Evolutionary conservation across 768 basidiomycete species (phyloP).

Genomic region (Postia placenta): DNA sequence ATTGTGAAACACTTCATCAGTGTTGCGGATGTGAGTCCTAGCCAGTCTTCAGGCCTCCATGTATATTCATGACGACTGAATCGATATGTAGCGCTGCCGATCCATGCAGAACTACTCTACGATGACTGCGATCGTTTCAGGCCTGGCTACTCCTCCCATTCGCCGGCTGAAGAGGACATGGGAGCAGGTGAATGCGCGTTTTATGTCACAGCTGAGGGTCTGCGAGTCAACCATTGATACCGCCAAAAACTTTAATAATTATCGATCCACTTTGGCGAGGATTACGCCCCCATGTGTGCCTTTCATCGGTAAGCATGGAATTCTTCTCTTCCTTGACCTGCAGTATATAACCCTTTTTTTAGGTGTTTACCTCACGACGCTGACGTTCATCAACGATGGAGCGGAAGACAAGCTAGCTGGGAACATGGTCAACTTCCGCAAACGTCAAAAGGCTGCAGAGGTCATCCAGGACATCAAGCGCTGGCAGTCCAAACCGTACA

Average conservation of each 20-base stretch:
- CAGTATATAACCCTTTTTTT: constrained; percentile 1
- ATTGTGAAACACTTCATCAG: constrained; percentile 87
- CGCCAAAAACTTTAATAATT: constrained; percentile 91
- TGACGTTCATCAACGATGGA: constrained; percentile 98
- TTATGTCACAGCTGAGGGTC: constrained; percentile 64
- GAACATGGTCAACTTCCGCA: constrained; percentile 88
- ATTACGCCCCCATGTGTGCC: constrained; percentile 93
- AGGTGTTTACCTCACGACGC: constrained; percentile 94
- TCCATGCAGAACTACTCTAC: constrained; percentile 89
- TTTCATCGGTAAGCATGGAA: constrained; percentile 70
- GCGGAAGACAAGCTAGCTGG: constrained; percentile 79
- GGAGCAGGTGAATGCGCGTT: constrained; percentile 78
- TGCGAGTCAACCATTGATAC: constrained; percentile 91
- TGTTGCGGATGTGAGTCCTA: constrained; percentile 80
- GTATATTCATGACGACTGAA: neutral
- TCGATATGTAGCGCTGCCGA: constrained; percentile 67
- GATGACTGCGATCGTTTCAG: constrained; percentile 95
- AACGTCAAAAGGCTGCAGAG: constrained; percentile 93
- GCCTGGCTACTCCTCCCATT: constrained; percentile 90
- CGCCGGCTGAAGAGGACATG: constrained; percentile 89
- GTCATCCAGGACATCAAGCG: constrained; percentile 95
- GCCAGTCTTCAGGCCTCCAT: no score
- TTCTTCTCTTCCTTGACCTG: neutral
- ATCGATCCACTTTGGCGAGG: constrained; percentile 74
- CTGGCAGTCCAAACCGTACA: constrained; percentile 90